phyloP scores from a whole-genome alignment of 345 rosid species.

The Anacardium occidentale region DNA sequence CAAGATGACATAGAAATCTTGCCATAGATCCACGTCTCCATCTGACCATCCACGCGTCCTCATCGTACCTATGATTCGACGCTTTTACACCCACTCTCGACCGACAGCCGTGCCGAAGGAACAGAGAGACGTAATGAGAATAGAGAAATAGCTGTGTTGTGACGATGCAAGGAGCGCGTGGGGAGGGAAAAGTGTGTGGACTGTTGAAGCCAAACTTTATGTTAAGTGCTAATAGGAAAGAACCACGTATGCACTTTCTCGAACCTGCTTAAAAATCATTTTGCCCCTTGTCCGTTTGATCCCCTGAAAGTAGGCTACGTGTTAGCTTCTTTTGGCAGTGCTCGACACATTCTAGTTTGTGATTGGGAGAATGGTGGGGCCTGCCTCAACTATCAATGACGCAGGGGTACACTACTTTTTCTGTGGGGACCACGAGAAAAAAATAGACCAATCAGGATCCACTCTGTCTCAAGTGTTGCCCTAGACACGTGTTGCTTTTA shows the following conservation, averaged over 20 bases:
- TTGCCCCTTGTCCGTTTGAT: not conserved
- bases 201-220: conserved; percentile 8
- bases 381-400: not conserved
- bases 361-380: conserved; percentile 14
- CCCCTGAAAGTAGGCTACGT: conserved; percentile 12
- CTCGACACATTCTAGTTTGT: conserved; percentile 17
- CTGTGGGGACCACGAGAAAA: conserved; percentile 8
- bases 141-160: no score
- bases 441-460: conserved; percentile 22
- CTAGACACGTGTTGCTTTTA: conserved; percentile 22
- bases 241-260: conserved; percentile 36
- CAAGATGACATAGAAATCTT: conserved; percentile 7
- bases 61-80: not conserved
- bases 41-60: conserved; percentile 27
- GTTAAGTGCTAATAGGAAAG: not conserved
- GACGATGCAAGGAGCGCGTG: not conserved
- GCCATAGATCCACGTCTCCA: conserved; percentile 9
- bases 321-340: conserved; percentile 30
- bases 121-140: rapidly evolving
- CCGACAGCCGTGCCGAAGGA: not conserved
- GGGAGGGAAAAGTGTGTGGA: not conserved
- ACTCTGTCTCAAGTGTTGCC: conserved; percentile 1
- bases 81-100: not conserved
- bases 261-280: conserved; percentile 27
- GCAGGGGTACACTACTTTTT: not conserved